These are phyloP conservation scores for Phoenix dactylifera DNA, from an alignment of 176 grass and related monocot genomes.

Conservation along the genomic window DNA sequence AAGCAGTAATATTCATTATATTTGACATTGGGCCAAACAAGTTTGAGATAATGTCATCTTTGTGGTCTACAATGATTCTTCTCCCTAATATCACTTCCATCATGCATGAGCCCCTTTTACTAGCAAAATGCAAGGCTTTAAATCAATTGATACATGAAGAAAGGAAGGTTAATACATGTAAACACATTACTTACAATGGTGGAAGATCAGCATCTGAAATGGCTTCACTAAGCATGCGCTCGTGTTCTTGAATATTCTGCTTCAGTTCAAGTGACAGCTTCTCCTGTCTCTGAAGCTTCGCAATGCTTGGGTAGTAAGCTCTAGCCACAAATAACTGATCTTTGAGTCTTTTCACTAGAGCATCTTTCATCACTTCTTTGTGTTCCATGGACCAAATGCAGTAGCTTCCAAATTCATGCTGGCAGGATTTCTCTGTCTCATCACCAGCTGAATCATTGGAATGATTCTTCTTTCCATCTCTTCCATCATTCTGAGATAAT, in stretches of 20 bases:
- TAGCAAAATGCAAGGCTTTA: too few relatives aligned
- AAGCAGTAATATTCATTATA: too few relatives aligned
- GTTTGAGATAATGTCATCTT: too few relatives aligned
- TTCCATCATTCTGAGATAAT: conserved; percentile 28
- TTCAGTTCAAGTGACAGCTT: conserved; percentile 51
- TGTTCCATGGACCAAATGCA: conserved; percentile 59
- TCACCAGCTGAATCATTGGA: conserved; percentile 34
- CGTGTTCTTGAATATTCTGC: conserved; percentile 67
- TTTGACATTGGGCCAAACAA: too few relatives aligned
- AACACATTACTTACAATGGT: conserved; percentile 33
- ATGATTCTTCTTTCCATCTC: conserved; percentile 18
- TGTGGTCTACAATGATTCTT: too few relatives aligned
- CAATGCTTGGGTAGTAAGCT: conserved; percentile 70
- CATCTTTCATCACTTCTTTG: conserved; percentile 59
- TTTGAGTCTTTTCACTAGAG: conserved; percentile 56
- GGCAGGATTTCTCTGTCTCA: conserved; percentile 37
- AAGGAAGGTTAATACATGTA: neutral
- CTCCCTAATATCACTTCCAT: too few relatives aligned
- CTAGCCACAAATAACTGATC: conserved; percentile 77
- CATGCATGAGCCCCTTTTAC: too few relatives aligned
- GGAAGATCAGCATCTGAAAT: conserved; percentile 61
- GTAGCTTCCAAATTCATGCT: conserved; percentile 68
- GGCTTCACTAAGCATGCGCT: conserved; percentile 55
- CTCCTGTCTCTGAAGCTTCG: conserved; percentile 47
- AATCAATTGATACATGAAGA: conserved; percentile 8